phyloP scores from a whole-genome alignment of 768 basidiomycete species.

The Russula virescens region DNA sequence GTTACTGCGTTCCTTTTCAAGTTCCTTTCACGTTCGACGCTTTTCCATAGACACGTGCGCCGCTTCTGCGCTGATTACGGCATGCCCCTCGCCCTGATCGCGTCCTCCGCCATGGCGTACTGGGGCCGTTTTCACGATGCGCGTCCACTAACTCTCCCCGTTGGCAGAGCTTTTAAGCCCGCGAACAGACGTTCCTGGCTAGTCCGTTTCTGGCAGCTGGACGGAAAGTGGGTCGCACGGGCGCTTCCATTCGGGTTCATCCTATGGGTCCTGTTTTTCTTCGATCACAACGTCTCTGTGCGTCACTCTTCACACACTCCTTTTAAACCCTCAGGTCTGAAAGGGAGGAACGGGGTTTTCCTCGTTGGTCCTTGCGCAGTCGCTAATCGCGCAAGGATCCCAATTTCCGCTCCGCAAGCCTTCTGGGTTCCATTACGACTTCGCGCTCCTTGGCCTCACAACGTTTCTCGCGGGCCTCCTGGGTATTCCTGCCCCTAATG shows the following conservation, averaged over 20 bases:
- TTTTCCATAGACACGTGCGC: conserved; percentile 70
- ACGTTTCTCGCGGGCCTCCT: conserved; percentile 87
- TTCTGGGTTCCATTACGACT: conserved; percentile 81
- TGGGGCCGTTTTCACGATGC: conserved; percentile 72
- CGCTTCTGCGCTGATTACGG: conserved; percentile 82
- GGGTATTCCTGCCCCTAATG: conserved; percentile 83
- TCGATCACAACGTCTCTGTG: conserved; percentile 91
- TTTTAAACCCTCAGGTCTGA: not conserved
- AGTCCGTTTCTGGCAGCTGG: conserved; percentile 83
- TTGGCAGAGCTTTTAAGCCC: conserved; percentile 61
- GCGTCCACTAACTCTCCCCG: conserved; percentile 61
- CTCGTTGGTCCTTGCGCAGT: conserved; percentile 39
- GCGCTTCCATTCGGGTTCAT: conserved; percentile 86
- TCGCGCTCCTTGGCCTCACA: conserved; percentile 85
- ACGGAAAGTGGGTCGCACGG: conserved; percentile 83
- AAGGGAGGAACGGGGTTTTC: not conserved
- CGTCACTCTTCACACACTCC: conserved; percentile 27
- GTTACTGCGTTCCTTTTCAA: conserved; percentile 70
- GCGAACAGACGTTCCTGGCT: conserved; percentile 75
- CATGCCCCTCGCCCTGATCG: conserved; percentile 82
- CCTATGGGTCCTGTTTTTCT: conserved; percentile 90
- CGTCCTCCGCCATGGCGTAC: conserved; percentile 71
- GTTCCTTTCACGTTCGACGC: conserved; percentile 50
- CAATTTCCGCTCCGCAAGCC: conserved; percentile 89
- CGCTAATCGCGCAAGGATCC: conserved; percentile 85